Conservation (phyloP, 2,329 filamentous ascomycete species). For the Verticillium isaacii region DNA sequence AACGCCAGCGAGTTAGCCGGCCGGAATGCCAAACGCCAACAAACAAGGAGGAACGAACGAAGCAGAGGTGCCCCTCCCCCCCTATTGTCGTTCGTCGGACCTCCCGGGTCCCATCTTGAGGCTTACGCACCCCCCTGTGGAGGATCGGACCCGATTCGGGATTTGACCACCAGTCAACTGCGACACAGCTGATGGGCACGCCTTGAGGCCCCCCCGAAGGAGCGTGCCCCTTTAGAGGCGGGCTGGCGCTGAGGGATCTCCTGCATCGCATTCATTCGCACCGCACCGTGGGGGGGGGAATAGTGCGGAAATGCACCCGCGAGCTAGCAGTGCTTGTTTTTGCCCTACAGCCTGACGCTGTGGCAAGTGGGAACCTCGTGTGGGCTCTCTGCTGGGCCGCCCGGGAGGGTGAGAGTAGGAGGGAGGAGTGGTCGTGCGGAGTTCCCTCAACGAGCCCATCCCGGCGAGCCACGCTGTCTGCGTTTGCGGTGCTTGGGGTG, state of each 20-base stretch:
- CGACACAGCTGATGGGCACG: background rate
- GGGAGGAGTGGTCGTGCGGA: background rate
- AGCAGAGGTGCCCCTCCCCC: background rate
- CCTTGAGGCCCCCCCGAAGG: background rate
- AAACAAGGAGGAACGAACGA: background rate
- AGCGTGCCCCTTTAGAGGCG: no score
- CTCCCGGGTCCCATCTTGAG: background rate
- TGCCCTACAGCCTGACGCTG: background rate
- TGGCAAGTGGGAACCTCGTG: background rate
- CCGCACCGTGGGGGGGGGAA: background rate
- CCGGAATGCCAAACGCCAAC: background rate
- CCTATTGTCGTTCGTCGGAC: background rate
- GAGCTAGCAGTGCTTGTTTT: background rate
- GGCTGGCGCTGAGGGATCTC: no score
- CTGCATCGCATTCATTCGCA: no score
- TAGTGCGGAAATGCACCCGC: background rate
- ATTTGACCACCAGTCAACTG: background rate
- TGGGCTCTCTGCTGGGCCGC: background rate
- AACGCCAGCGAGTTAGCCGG: background rate
- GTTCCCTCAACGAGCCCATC: background rate
- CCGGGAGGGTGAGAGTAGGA: no score
- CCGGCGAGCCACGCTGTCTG: background rate
- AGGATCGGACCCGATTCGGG: background rate
- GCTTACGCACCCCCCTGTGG: background rate
- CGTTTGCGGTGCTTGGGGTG: background rate